Base-by-base conservation (phyloP, 257 asterid genomes). In the Solanum corneliomulleri region DNA sequence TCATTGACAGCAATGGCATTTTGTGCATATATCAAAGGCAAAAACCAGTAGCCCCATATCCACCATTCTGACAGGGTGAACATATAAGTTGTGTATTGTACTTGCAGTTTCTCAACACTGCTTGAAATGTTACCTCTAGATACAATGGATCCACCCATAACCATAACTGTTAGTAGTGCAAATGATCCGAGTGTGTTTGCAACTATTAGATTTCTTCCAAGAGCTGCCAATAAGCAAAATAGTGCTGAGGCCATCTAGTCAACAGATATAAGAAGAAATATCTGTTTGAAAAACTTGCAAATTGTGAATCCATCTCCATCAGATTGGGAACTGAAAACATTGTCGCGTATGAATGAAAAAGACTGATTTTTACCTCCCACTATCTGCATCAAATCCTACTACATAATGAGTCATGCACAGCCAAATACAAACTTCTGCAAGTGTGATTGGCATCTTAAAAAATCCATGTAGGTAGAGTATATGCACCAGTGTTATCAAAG, bases 381-480 rank as follows among this genome's bases (percentile, higher is more conserved):
- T 69, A 69, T 88, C 93, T n/a, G 95, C 93, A 83, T 56, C 90
- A 77, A 86, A 93, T 12, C 96, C 95, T 37, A 92, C 89, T 18
- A 87, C 91, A 47, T 90, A 94, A 44, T 92, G 92, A 47, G 94
- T 91, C 39, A 92, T 85, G 5, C 74, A 86, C 21, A 86, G 76
- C 91, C 91, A 91, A 29, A 89, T 23, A 27, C 88, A 42, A 52
- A 92, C 92, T 64, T 42, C 89, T 66, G 89, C 47, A 83, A 91
- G 25, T 42, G 94, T 88, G 75, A 93, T 58, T 41, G 94, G 94
- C 44, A 91, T 87, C 87, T 91, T 91, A 86, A 91, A 91, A 89
- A 68, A 93, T 90, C 49, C 91, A 68, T 25, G 93, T 90, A 25
- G 95, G 96, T 45, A 92, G 82, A 33, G 94, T 90, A 76, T 89